These are phyloP conservation scores for Mycosphaerella sp. DNA, from an alignment of 2,329 filamentous ascomycete genomes.

Conservation along the genomic window DNA sequence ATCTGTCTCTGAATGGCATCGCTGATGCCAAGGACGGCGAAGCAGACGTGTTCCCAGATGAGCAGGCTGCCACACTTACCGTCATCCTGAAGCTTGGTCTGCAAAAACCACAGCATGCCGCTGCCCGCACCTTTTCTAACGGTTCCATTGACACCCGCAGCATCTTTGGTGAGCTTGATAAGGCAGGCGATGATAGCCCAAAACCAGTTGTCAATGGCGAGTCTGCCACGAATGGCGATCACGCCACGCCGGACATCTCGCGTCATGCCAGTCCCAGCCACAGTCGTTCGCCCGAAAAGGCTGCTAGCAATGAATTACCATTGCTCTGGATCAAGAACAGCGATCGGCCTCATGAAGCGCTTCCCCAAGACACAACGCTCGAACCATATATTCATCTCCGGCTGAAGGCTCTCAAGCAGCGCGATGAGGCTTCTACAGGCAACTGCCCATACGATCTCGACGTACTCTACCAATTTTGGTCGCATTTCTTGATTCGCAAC, in stretches of 20 bases:
- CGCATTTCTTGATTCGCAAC: slow-evolving; percentile 62
- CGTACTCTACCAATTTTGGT: slow-evolving; percentile 68
- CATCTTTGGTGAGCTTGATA: slow-evolving; percentile 43
- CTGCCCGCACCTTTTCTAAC: slow-evolving; percentile 49
- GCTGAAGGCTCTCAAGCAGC: slow-evolving; percentile 46
- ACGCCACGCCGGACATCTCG: slow-evolving; percentile 8
- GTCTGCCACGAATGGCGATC: slow-evolving; percentile 25
- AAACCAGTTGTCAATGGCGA: slow-evolving; percentile 36
- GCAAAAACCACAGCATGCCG: slow-evolving; percentile 35
- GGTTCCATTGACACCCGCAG: slow-evolving; percentile 50
- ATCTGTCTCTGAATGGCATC: slow-evolving; percentile 14
- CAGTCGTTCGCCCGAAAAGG: slow-evolving; percentile 17
- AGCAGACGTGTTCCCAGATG: slow-evolving; percentile 47
- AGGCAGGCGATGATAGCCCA: slow-evolving; percentile 30
- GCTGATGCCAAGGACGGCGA: slow-evolving; percentile 25
- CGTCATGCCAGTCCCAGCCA: slow-evolving; percentile 19
- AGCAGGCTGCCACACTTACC: slow-evolving; percentile 47
- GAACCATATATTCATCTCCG: slow-evolving; percentile 47
- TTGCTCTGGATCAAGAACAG: slow-evolving; percentile 49
- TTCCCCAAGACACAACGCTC: slow-evolving; percentile 41
- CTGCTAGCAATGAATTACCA: slow-evolving; percentile 20
- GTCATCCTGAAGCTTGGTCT: slow-evolving; percentile 44
- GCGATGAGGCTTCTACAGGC: slow-evolving; percentile 39
- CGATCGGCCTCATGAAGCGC: slow-evolving; percentile 38
- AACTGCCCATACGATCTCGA: slow-evolving; percentile 53